phyloP scores from a whole-genome alignment of 495 filamentous ascomycete genomes.

The Xylaria castorea region DNA sequence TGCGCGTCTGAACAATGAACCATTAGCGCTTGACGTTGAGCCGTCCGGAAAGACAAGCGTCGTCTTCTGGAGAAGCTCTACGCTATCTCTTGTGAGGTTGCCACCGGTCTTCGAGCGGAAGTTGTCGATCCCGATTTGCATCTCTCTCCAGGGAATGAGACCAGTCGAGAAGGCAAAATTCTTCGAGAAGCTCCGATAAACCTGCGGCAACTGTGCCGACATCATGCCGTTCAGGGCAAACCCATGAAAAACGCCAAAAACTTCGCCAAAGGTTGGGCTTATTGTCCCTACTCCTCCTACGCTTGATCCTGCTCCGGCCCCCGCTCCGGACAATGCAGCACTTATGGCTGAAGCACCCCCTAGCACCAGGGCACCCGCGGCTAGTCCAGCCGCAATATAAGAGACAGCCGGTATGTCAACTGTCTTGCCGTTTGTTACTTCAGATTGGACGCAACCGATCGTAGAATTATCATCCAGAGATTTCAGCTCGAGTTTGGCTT shows the following conservation, averaged over 20 bases:
- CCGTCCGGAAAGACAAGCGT: slow-evolving; percentile 70
- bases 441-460: slow-evolving; percentile 83
- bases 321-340: slow-evolving; percentile 60
- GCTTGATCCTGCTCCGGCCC: slow-evolving; percentile 41
- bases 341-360: slow-evolving; percentile 74
- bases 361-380: slow-evolving; percentile 81
- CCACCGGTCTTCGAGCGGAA: slow-evolving; percentile 85
- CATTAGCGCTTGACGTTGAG: slow-evolving; percentile 48
- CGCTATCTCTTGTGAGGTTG: slow-evolving; percentile 80
- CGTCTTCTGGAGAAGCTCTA: slow-evolving; percentile 73
- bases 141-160: slow-evolving; percentile 76
- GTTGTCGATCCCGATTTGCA: slow-evolving; percentile 85
- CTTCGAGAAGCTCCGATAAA: slow-evolving; percentile 86
- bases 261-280: slow-evolving; percentile 85
- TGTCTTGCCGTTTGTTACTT: slow-evolving; percentile 87
- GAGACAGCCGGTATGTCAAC: slow-evolving; percentile 75
- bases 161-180: slow-evolving; percentile 96
- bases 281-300: slow-evolving; percentile 66
- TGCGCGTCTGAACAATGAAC: slow-evolving; percentile 60
- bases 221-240: slow-evolving; percentile 97
- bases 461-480: slow-evolving; percentile 63
- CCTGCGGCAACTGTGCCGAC: slow-evolving; percentile 81
- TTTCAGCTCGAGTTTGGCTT: slow-evolving; percentile 79
- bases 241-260: slow-evolving; percentile 89
- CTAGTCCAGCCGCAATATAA: slow-evolving; percentile 84